Base-by-base conservation (phyloP, 2,329 filamentous ascomycete genomes). In the Fusarium albidum region DNA sequence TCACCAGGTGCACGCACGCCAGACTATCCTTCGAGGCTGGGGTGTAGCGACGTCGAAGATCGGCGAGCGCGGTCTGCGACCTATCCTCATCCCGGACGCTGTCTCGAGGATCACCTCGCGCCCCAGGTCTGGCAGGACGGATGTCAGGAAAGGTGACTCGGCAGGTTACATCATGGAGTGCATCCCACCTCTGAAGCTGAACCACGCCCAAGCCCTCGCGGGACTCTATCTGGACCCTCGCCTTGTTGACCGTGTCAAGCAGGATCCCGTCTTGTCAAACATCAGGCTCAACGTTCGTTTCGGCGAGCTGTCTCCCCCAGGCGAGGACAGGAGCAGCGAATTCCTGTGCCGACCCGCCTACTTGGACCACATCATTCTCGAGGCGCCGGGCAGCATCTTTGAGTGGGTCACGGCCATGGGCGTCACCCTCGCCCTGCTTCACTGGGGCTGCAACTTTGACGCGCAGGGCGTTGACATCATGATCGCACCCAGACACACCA, bases 361-460 rank as follows among this genome's bases (percentile, higher is more conserved):
- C 40, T 28, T 67, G 5, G 52, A 69, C 28, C 61, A 69, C 17
- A 7, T 68, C 2, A 32, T 25, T 9, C 11, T n/a, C 3, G 65
- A 62, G 27, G 29, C 17, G 15, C 18, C 21, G 8, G 3, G 11
- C 1, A 4, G n/a, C 2, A 6, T 65, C 5, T 4, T 28, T 8
- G 6, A 13, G 5, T 60, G 61, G 49, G 47, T 48, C 0, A 28
- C 14, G 3, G 48, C 41, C 4, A 68, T 70, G 68, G 68, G 59
- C 2, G 26, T 41, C 2, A 29, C 56, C 3, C 50, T 69, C 5
- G 68, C 65, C 1, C 55, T 68, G 5, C 33, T 69, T 1, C 68
- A 69, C 45, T 69, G 63, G 60, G 35, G 9, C 1, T 69, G 63
- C 15, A 29, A 33, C 11, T 18, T 68, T 1, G 68, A 69, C 25